A percentile compares a stretch with the other conserved stretches of the same genome.
phyloP scores from a whole-genome alignment of 2,329 filamentous ascomycete genomes.

The Nemania sp. region DNA sequence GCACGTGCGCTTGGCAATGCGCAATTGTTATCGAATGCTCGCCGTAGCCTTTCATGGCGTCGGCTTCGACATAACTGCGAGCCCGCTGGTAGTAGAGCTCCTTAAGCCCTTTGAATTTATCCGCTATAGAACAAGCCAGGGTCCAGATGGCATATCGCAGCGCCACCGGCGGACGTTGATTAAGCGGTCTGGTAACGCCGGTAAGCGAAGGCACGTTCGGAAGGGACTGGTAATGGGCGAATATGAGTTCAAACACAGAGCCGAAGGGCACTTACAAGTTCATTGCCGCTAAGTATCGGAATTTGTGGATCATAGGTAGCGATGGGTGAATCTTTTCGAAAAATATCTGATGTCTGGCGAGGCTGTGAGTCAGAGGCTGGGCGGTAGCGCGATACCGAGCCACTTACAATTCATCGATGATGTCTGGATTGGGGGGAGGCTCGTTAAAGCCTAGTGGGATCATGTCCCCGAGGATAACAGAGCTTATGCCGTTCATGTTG shows the following conservation, averaged over 20 bases:
- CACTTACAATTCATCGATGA: conserved; percentile 78
- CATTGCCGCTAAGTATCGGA: conserved; percentile 85
- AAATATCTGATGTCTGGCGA: conserved; percentile 72
- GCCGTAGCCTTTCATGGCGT: conserved; percentile 90
- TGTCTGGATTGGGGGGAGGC: conserved; percentile 60
- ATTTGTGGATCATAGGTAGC: conserved; percentile 85
- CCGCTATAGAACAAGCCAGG: conserved; percentile 81
- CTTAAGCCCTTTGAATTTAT: conserved; percentile 78
- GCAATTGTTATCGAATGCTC: conserved; percentile 84
- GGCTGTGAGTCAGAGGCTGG: conserved; percentile 14
- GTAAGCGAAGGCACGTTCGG: conserved; percentile 14
- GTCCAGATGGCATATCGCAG: conserved; percentile 96
- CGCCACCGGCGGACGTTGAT: conserved; percentile 82
- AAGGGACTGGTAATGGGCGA: background rate
- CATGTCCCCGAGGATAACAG: conserved; percentile 78
- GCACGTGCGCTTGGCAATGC: conserved; percentile 81
- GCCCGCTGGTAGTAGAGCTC: conserved; percentile 88
- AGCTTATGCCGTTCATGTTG: conserved; percentile 53
- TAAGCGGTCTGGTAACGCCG: conserved; percentile 61
- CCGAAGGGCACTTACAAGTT: conserved; percentile 61
- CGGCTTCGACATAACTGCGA: conserved; percentile 85
- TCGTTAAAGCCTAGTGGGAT: conserved; percentile 63
- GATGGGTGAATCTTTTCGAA: conserved; percentile 90
- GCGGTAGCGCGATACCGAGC: background rate
- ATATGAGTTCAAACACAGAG: background rate